phyloP scores from a whole-genome alignment of 2,329 filamentous ascomycete genomes.

The Emmonsiellopsis sp. region DNA sequence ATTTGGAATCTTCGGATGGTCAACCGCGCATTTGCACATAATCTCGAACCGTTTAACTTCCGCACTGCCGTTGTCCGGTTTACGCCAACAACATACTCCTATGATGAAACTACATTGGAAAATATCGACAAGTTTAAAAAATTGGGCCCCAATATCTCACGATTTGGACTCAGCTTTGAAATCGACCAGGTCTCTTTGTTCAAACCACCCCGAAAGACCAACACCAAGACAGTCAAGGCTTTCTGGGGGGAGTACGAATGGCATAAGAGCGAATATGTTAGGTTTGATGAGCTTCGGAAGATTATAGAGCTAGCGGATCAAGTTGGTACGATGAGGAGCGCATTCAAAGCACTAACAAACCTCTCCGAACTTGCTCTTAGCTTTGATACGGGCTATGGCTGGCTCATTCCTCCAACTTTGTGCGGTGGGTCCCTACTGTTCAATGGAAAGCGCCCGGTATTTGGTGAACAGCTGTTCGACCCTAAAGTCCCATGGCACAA shows the following conservation, averaged over 20 bases:
- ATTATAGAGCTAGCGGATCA: conserved; percentile 57
- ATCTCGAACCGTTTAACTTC: conserved; percentile 51
- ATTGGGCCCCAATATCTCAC: conserved; percentile 52
- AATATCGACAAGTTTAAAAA: conserved; percentile 43
- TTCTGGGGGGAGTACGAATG: conserved; percentile 60
- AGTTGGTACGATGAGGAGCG: conserved; percentile 50
- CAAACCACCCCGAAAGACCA: conserved; percentile 44
- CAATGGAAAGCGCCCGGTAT: conserved; percentile 35
- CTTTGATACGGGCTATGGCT: conserved; percentile 59
- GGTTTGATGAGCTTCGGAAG: conserved; percentile 49
- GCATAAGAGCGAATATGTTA: conserved; percentile 50
- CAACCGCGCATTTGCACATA: conserved; percentile 48
- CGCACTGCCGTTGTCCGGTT: conserved; percentile 57
- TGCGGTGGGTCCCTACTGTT: conserved; percentile 41
- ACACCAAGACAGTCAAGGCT: conserved; percentile 44
- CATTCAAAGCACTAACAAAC: conserved; percentile 46
- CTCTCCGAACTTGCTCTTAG: conserved; percentile 58
- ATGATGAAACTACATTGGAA: conserved; percentile 24
- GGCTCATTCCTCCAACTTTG: conserved; percentile 53
- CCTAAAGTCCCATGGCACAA: background rate
- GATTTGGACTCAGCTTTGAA: conserved; percentile 60
- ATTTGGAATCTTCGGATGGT: conserved; percentile 54
- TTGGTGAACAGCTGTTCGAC: conserved; percentile 25
- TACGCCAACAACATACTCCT: conserved; percentile 48
- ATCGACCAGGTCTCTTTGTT: conserved; percentile 42